Evolutionary conservation across 2,329 filamentous ascomycete genomes (phyloP).

Genomic region (Cladosporium sp.): DNA sequence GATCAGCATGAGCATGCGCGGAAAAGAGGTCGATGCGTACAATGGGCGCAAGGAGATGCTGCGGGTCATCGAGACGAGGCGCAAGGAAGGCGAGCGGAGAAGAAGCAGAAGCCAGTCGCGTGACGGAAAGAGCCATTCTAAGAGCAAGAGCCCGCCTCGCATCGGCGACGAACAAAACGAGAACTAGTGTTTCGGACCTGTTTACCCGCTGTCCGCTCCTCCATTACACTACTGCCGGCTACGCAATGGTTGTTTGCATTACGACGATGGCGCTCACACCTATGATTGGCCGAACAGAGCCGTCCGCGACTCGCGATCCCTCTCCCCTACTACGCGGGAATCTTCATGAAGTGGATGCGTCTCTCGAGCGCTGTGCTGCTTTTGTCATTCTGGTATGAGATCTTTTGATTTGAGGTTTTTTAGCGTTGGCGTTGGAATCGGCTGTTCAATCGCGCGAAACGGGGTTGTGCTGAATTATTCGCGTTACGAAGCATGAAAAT

Average conservation of each 20-base stretch:
- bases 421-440: neutral
- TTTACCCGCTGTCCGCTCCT: neutral
- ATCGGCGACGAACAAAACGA: slow-evolving; percentile 27
- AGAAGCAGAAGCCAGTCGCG: slow-evolving; percentile 35
- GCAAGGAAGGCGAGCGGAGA: slow-evolving; percentile 81
- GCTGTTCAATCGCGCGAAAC: neutral
- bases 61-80: slow-evolving; percentile 77
- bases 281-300: neutral
- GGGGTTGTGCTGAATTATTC: too few species aligned
- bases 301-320: neutral
- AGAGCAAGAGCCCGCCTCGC: slow-evolving; percentile 25
- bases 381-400: too few species aligned
- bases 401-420: neutral
- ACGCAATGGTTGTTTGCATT: neutral
- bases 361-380: too few species aligned
- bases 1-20: slow-evolving; percentile 89
- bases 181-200: neutral
- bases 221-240: neutral
- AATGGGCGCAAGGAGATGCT: slow-evolving; percentile 87
- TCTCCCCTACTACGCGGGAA: neutral
- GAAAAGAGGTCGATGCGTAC: slow-evolving; percentile 74
- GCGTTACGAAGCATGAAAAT: too few species aligned
- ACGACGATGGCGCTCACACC: neutral
- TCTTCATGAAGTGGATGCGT: neutral
- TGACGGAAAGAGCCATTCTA: slow-evolving; percentile 14